Base-by-base conservation (phyloP, 2,329 filamentous ascomycete species). In the Colletotrichum chlorophyti region DNA sequence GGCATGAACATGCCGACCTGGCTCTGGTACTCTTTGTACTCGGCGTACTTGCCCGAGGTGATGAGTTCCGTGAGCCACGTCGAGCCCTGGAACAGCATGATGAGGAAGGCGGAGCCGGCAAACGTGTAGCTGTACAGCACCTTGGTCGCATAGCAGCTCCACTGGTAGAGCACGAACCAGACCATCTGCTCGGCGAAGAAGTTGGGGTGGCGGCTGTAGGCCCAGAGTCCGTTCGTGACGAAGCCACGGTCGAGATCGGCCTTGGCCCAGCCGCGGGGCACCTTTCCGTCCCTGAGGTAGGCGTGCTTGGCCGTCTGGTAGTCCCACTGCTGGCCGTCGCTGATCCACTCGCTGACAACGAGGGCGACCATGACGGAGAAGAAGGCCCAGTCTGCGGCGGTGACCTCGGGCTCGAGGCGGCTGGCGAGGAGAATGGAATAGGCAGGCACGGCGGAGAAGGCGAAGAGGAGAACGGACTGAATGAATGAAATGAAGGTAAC, bases 291-390 rank as follows among this genome's bases (percentile, higher is more conserved):
- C 61, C 85, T 80, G 61, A 85, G 84, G 73, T 97, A 98, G 38
- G 84, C 72, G 41, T 83, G 77, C 76, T 97, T 98, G 45, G 93
- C 93, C 14, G 77, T 76, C 71, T 99, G 93, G 76, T 87, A 99
- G 63, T 85, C 87, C 90, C 93, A 99, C 75, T 97, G 93, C 71
- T 97, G 92, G 63, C 93, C 88, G 71, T 99, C 95, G 68, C 92
- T 91, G 68, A 97, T 84, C 74, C 84, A 91, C 68, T 97, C 93
- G 47, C 84, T 81, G 5, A 84, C 61, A 9, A 89, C 76, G 37
- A 90, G 74, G 14, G 71, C 74, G 12, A 85, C 65, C 60, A 80
- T 69, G 3, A 79, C 68, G 6, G 72, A 68, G 53, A 82, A 72
- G 63, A 83, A 87, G 9, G 70, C 66, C 27, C 80, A 40, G 65